Base-by-base conservation (phyloP, 1,284 basidiomycete species). In the Ganoderma lucidum region DNA sequence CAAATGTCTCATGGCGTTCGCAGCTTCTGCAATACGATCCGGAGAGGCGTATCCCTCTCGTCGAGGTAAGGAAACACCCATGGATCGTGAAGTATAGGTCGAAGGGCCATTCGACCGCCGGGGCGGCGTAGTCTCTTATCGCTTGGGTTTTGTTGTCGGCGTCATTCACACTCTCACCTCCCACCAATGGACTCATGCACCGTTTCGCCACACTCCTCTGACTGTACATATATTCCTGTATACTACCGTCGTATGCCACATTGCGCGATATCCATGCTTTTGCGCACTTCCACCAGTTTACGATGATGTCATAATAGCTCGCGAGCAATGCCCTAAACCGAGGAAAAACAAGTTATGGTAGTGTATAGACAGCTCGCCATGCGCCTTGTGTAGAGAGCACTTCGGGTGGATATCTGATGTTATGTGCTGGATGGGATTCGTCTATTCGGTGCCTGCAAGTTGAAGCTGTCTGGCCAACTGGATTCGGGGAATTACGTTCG, bases 1-100 rank as follows among this genome's bases (percentile, higher is more conserved):
- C 19, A 1, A 30, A 23, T 2, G 15, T 32, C 59, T 61, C 12
- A 61, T 8, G 37, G 14, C 39, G 30, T 30, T 32, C 56, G 9
- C 77, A 98, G 97, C 89, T 99, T 9, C 87, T 99, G 12, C 90
- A 90, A 78, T 93, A 97, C 75, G 90, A 96, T 42, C 95, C 97
- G 0, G 87, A 93, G 75, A 89, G 94, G 65, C 90, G 98, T 1
- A 74, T 99, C 6, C 87, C 96, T 0, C 86, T 99, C 12, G 81
- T 83, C 1, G 91, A 97, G 35, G 97, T 98, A 39, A 85, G 93
- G 51, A 83, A 84, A 10, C 98, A 99, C 78, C 96, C 97, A 10
- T 99, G 98, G 97, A 93, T 99, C 72, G 85, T 93, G 70, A 94
- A 90, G 80, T 92, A 97, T 73, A 83, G 88, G 44, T 81, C 85